Percentiles rank a stretch among this genome's conserved stretches.
Conservation (phyloP, 805 yeast genomes). For the Pichia phayaonensis region DNA sequence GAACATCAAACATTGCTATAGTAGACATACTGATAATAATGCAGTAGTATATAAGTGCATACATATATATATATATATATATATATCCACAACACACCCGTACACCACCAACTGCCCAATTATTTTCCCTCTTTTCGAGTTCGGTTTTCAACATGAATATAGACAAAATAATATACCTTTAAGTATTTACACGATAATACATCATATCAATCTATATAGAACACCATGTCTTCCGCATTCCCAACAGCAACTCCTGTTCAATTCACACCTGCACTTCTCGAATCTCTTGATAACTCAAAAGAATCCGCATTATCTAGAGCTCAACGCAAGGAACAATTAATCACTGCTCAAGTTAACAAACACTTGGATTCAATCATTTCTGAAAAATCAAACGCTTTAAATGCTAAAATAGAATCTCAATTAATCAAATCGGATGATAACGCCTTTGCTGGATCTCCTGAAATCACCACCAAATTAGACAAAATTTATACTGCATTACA, state of each 20-base stretch:
- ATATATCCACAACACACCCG: neutral
- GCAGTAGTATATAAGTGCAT: too few relatives aligned
- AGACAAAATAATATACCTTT: too few relatives aligned
- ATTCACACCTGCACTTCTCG: slow-evolving; percentile 73
- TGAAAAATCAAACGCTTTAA: neutral
- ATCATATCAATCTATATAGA: neutral
- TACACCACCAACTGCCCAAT: neutral
- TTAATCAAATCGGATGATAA: slow-evolving; percentile 31
- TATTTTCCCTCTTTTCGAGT: neutral
- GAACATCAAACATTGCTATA: too few relatives aligned
- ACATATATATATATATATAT: too few relatives aligned
- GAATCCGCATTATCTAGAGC: slow-evolving; percentile 37
- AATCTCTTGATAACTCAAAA: slow-evolving; percentile 88
- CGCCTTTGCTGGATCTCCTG: slow-evolving; percentile 16
- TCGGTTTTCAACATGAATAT: neutral
- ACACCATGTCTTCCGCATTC: neutral
- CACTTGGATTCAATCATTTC: slow-evolving; percentile 33
- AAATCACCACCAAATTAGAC: slow-evolving; percentile 28
- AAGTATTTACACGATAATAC: too few relatives aligned
- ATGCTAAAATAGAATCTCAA: slow-evolving; percentile 22
- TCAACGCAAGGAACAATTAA: slow-evolving; percentile 57
- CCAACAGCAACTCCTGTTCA: slow-evolving; percentile 11
- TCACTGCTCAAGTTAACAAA: slow-evolving; percentile 56
- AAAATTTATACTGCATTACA: slow-evolving; percentile 29
- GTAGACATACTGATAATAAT: too few relatives aligned